Conservation (phyloP, 495 filamentous ascomycete species). For the Aspergillus sclerotiicarbonarius region DNA sequence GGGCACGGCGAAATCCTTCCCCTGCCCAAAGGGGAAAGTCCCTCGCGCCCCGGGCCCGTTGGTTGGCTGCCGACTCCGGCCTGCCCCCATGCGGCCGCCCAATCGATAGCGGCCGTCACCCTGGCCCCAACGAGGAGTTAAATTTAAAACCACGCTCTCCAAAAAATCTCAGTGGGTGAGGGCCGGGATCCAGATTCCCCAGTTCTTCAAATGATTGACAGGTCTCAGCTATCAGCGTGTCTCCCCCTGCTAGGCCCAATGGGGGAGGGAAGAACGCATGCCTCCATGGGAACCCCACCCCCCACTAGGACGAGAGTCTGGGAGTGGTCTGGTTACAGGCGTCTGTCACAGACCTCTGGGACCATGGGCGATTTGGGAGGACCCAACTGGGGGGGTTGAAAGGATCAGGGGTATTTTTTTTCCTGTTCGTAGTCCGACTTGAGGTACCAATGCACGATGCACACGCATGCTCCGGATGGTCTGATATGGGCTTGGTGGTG, state of each 20-base stretch:
- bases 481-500: not conserved
- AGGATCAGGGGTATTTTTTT: slow-evolving; percentile 13
- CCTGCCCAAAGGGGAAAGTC: slow-evolving; percentile 19
- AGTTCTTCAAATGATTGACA: slow-evolving; percentile 13
- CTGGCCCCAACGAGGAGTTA: slow-evolving; percentile 11
- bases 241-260: not conserved
- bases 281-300: slow-evolving; percentile 6
- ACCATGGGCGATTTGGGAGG: slow-evolving; percentile 16
- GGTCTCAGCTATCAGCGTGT: slow-evolving; percentile 3
- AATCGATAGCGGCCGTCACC: slow-evolving; percentile 2
- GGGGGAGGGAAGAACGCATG: not conserved
- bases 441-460: not conserved
- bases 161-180: not conserved
- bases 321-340: slow-evolving; percentile 4
- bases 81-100: not conserved
- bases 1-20: slow-evolving; percentile 2
- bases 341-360: slow-evolving; percentile 20
- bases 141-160: slow-evolving; percentile 10
- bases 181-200: slow-evolving; percentile 8
- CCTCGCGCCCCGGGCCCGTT: not conserved
- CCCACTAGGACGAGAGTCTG: slow-evolving; percentile 9
- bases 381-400: slow-evolving; percentile 13
- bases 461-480: not conserved
- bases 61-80: not conserved
- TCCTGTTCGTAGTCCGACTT: not conserved